phyloP scores from a whole-genome alignment of 179 eudicot species.

The Beta lomatogona region DNA sequence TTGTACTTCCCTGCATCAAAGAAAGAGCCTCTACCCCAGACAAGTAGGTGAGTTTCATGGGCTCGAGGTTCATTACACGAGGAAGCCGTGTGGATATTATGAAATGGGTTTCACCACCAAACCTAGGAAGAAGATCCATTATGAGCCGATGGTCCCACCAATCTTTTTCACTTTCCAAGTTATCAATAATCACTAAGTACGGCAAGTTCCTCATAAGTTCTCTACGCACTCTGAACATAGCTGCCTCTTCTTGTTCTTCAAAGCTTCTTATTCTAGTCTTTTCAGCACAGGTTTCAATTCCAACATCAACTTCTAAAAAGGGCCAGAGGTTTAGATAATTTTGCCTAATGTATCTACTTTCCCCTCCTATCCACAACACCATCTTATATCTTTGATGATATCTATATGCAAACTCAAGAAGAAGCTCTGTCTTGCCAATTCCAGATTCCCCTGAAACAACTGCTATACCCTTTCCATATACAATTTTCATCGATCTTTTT shows the following conservation, averaged over 20 bases:
- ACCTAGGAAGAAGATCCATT: constrained; percentile 97
- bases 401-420: constrained; percentile 87
- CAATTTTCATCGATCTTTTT: constrained; percentile 57
- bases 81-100: constrained; percentile 78
- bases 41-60: constrained; percentile 83
- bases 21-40: constrained; percentile 91
- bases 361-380: constrained; percentile 98
- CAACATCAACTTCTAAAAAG: constrained; percentile 79
- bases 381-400: constrained; percentile 89
- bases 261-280: constrained; percentile 75
- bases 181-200: constrained; percentile 81
- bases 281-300: constrained; percentile 62
- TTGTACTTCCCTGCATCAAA: constrained; percentile 74
- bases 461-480: constrained; percentile 89
- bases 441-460: constrained; percentile 92
- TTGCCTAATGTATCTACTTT: constrained; percentile 90
- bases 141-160: constrained; percentile 96
- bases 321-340: constrained; percentile 85
- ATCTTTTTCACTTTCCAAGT: constrained; percentile 89
- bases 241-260: constrained; percentile 92
- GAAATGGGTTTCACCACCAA: constrained; percentile 94
- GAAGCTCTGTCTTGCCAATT: constrained; percentile 93
- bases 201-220: constrained; percentile 95
- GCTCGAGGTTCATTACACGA: constrained; percentile 83
- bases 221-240: constrained; percentile 73